Evolutionary conservation across 805 yeast genomes (phyloP).

Genomic region (Candida bentonensis): DNA sequence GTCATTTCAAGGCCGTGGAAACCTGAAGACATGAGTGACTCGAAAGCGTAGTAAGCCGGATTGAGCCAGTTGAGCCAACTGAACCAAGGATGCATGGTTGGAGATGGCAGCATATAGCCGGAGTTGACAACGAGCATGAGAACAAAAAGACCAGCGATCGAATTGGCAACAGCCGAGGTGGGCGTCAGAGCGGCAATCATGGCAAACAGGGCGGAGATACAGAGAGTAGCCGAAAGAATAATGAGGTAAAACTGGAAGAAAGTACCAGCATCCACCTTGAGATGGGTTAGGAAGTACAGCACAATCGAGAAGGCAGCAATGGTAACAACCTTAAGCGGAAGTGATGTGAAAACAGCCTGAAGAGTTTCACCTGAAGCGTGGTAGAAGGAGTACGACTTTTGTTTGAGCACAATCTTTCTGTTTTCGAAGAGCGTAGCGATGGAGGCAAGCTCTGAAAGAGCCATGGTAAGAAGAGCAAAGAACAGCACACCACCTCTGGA

Average conservation of each 20-base stretch:
- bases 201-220: conserved; percentile 40
- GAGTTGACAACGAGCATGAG: conserved; percentile 42
- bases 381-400: conserved; percentile 56
- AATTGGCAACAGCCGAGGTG: conserved; percentile 42
- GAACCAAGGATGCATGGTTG: conserved; percentile 57
- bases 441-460: conserved; percentile 47
- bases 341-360: conserved; percentile 42
- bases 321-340: conserved; percentile 45
- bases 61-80: conserved; percentile 48
- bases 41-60: conserved; percentile 47
- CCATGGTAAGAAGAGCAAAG: conserved; percentile 47
- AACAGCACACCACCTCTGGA: conserved; percentile 52
- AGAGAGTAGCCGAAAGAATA: conserved; percentile 28
- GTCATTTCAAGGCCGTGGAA: conserved; percentile 41
- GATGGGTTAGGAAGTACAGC: conserved; percentile 42
- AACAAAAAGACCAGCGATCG: conserved; percentile 42
- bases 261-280: conserved; percentile 35
- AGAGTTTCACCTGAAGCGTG: conserved; percentile 64
- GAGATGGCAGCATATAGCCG: conserved; percentile 47
- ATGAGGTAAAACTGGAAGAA: conserved; percentile 40
- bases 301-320: conserved; percentile 33
- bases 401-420: conserved; percentile 54
- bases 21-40: conserved; percentile 51
- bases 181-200: conserved; percentile 38
- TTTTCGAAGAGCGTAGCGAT: conserved; percentile 33